These are phyloP conservation scores for Melampsora americana DNA, from an alignment of 1,284 basidiomycete species.

Conservation along the genomic window DNA sequence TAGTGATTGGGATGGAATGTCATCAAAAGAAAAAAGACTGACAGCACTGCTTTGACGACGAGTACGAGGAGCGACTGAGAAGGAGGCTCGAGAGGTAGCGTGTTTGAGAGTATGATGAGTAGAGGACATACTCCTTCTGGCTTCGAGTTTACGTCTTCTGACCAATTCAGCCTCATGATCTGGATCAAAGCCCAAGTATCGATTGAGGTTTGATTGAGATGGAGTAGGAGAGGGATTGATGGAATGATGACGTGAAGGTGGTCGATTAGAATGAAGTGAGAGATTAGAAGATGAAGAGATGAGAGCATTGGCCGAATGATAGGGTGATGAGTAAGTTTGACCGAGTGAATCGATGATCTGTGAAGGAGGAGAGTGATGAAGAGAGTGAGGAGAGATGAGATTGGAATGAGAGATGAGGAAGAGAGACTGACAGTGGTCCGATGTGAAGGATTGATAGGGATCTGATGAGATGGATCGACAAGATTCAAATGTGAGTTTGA, in stretches of 20 bases:
- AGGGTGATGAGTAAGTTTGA: background rate
- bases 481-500: background rate
- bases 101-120: background rate
- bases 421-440: too few relatives aligned
- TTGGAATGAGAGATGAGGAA: too few relatives aligned
- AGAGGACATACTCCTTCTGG: background rate
- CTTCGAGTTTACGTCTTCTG: background rate
- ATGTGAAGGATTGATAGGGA: background rate
- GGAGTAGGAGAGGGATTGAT: background rate
- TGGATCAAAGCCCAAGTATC: background rate
- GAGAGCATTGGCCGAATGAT: background rate
- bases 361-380: too few relatives aligned
- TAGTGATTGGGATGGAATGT: too few relatives aligned
- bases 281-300: background rate
- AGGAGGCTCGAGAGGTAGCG: background rate
- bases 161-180: background rate
- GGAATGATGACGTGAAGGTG: background rate
- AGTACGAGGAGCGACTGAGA: too few relatives aligned
- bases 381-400: too few relatives aligned
- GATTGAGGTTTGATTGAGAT: too few relatives aligned
- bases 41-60: too few relatives aligned
- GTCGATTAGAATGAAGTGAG: background rate
- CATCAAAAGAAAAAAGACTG: too few relatives aligned
- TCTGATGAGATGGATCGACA: background rate
- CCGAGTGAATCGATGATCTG: background rate